phyloP scores from a whole-genome alignment of 1,139 yeast species.

The Kodamaea suecica region DNA sequence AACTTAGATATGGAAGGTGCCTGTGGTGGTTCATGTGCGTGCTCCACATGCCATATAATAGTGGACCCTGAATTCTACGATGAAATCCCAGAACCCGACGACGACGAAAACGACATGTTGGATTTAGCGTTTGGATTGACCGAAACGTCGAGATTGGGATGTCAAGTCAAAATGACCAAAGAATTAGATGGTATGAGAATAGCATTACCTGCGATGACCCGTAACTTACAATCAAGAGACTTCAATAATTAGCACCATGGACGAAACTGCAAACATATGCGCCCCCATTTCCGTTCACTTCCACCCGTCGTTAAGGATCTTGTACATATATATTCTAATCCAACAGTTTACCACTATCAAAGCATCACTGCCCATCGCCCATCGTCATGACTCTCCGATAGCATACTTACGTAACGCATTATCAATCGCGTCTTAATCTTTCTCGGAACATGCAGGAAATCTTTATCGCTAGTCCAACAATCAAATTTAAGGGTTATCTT shows the following conservation, averaged over 20 bases:
- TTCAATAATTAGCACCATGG: conserved; percentile 44
- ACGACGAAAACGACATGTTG: conserved; percentile 97
- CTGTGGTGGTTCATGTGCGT: conserved; percentile 98
- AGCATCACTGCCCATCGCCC: too few relatives aligned
- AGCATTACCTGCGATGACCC: conserved; percentile 97
- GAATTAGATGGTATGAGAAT: conserved; percentile 90
- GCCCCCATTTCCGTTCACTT: too few relatives aligned
- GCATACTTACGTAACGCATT: too few relatives aligned
- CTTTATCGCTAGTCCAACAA: too few relatives aligned
- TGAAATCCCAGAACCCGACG: conserved; percentile 88
- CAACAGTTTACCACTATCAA: too few relatives aligned
- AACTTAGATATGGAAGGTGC: conserved; percentile 98
- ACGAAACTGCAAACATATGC: too few relatives aligned
- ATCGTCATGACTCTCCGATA: too few relatives aligned
- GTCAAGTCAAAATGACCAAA: conserved; percentile 87
- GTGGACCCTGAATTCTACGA: conserved; percentile 95
- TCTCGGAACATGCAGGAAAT: too few relatives aligned
- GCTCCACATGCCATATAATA: conserved; percentile 95
- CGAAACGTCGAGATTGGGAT: conserved; percentile 93
- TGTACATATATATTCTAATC: too few relatives aligned
- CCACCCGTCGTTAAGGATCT: too few relatives aligned
- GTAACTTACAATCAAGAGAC: conserved; percentile 81
- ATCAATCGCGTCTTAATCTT: too few relatives aligned
- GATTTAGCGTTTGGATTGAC: conserved; percentile 96
- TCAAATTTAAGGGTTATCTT: too few relatives aligned